These are phyloP conservation scores for Candida xiaguanensis DNA, from an alignment of 805 yeast species.

Conservation along the genomic window DNA sequence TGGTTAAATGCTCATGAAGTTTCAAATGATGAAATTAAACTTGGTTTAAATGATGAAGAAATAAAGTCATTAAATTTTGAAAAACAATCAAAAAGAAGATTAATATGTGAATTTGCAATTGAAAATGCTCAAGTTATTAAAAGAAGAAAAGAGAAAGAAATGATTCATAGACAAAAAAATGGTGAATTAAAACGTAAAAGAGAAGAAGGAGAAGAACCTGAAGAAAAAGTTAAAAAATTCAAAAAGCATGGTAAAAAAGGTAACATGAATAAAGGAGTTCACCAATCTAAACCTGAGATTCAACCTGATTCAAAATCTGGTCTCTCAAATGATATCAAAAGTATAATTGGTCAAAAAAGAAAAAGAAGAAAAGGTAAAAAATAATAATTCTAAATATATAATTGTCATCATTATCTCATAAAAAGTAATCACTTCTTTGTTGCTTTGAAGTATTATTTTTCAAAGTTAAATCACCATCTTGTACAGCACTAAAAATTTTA, in stretches of 20 bases:
- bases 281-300: slow-evolving; percentile 32
- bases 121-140: slow-evolving; percentile 93
- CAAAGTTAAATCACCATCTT: slow-evolving; percentile 60
- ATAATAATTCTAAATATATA: background rate
- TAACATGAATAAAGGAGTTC: slow-evolving; percentile 39
- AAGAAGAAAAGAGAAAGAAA: slow-evolving; percentile 74
- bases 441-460: slow-evolving; percentile 37
- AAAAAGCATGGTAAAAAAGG: slow-evolving; percentile 23
- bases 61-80: slow-evolving; percentile 52
- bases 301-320: slow-evolving; percentile 22
- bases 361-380: slow-evolving; percentile 53
- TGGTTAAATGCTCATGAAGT: slow-evolving; percentile 96
- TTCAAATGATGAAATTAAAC: slow-evolving; percentile 60
- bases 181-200: slow-evolving; percentile 16
- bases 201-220: slow-evolving; percentile 13
- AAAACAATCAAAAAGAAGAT: slow-evolving; percentile 59
- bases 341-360: slow-evolving; percentile 66
- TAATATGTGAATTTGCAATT: slow-evolving; percentile 92
- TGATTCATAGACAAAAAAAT: slow-evolving; percentile 32
- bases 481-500: slow-evolving; percentile 93
- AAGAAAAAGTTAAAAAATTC: slow-evolving; percentile 16
- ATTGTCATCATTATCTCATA: slow-evolving; percentile 11
- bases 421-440: slow-evolving; percentile 45
- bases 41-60: slow-evolving; percentile 70
- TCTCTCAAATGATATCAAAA: slow-evolving; percentile 53